Conservation (phyloP, 305 asterid genomes). For the Lippia alba region DNA sequence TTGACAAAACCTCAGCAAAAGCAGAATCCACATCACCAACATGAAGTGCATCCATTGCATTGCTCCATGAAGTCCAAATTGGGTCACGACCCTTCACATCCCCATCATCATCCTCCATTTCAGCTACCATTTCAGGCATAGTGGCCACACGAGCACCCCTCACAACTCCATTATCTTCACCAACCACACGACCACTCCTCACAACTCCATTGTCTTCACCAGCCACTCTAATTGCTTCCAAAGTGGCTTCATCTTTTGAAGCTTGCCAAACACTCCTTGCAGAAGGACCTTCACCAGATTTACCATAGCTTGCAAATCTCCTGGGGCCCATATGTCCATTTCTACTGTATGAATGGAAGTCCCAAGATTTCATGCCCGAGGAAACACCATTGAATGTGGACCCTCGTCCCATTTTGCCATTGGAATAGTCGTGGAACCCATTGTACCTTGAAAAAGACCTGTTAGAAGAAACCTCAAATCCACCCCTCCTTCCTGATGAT, state of each 20-base stretch:
- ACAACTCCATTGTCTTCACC: constrained; percentile 74
- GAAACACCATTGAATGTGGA: constrained; percentile 59
- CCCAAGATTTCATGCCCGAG: constrained; percentile 69
- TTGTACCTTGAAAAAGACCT: constrained; percentile 76
- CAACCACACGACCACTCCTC: constrained; percentile 70
- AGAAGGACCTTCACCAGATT: constrained; percentile 99
- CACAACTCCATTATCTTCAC: constrained; percentile 55
- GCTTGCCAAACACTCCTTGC: constrained; percentile 99
- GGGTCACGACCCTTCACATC: constrained; percentile 80
- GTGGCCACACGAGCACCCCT: constrained; percentile 80
- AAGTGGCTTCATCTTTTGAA: constrained; percentile 96
- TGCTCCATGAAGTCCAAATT: constrained; percentile 87
- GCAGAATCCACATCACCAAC: constrained; percentile 86
- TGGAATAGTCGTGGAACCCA: constrained; percentile 81
- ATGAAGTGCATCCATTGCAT: constrained; percentile 94
- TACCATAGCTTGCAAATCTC: constrained; percentile 56
- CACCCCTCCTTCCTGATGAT: constrained; percentile 81
- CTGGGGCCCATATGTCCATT: constrained; percentile 73
- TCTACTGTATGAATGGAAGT: constrained; percentile 55
- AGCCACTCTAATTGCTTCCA: constrained; percentile 97
- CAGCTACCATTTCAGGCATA: constrained; percentile 79
- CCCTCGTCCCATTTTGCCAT: constrained; percentile 71
- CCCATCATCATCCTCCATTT: constrained; percentile 73
- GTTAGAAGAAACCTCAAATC: constrained; percentile 72
- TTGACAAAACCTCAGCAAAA: constrained; percentile 84